A percentile compares a stretch with the other conserved stretches of the same genome.
Conservation (phyloP, 1,139 yeast genomes). For the Debaryomycetaceae sp. region DNA sequence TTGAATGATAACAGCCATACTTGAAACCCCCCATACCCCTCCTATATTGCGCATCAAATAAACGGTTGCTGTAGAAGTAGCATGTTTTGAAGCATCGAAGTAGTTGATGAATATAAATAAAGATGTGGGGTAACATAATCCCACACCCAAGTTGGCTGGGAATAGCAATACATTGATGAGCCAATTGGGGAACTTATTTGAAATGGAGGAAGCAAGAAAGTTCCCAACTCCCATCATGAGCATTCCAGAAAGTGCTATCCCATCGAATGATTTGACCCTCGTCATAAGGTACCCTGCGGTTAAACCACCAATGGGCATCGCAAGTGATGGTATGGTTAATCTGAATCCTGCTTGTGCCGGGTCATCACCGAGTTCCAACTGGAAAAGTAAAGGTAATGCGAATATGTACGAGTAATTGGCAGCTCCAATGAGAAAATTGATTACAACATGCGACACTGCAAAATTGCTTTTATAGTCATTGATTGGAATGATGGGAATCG, state of each 20-base stretch:
- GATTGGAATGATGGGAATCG: conserved; percentile 37
- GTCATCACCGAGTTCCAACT: conserved; percentile 25
- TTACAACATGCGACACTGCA: conserved; percentile 20
- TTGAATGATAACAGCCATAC: conserved; percentile 29
- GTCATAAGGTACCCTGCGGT: conserved; percentile 34
- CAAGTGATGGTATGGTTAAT: conserved; percentile 34
- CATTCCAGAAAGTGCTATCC: conserved; percentile 26
- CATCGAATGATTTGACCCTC: conserved; percentile 14
- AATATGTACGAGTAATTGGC: conserved; percentile 36
- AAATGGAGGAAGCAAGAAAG: conserved; percentile 22
- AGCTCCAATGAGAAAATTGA: conserved; percentile 35
- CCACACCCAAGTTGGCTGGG: conserved; percentile 41
- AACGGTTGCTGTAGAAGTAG: conserved; percentile 36
- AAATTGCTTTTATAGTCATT: conserved; percentile 20
- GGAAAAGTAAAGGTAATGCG: conserved; percentile 37
- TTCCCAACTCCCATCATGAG: conserved; percentile 31
- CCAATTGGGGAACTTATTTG: conserved; percentile 18
- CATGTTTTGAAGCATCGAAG: conserved; percentile 26
- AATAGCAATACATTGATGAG: conserved; percentile 21
- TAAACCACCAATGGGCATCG: conserved; percentile 39
- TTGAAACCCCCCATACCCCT: conserved; percentile 40
- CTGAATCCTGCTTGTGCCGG: conserved; percentile 27
- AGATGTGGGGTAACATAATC: conserved; percentile 36
- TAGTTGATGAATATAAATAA: conserved; percentile 36
- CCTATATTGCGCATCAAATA: conserved; percentile 37